These are phyloP conservation scores for Mortierella sp. DNA, from an alignment of 371 early-diverging fungal genomes.

Conservation along the genomic window DNA sequence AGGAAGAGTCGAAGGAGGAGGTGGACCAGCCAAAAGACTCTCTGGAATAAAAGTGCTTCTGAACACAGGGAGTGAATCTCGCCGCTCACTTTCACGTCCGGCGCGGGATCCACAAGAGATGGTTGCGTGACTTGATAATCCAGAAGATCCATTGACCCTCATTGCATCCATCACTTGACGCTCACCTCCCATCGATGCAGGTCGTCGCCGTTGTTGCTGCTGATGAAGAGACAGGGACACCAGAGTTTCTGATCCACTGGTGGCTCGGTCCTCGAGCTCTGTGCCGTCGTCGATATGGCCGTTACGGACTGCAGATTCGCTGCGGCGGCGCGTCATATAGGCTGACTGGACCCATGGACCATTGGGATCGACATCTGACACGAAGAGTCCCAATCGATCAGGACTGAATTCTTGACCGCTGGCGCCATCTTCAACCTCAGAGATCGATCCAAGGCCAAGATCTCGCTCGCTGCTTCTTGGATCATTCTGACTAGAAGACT, in stretches of 20 bases:
- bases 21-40: conserved; percentile 39
- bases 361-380: background rate
- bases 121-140: background rate
- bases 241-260: background rate
- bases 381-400: background rate
- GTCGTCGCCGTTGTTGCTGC: conserved; percentile 28
- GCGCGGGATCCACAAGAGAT: background rate
- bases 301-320: conserved; percentile 25
- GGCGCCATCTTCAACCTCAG: background rate
- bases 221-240: background rate
- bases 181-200: conserved; percentile 14
- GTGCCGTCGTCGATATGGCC: background rate
- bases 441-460: background rate
- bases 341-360: conserved; percentile 47
- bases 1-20: conserved; percentile 19
- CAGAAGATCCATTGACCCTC: background rate
- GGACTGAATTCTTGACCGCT: too few relatives aligned
- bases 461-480: background rate
- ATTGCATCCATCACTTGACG: conserved; percentile 7
- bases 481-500: background rate
- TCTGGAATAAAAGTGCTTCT: conserved; percentile 32
- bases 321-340: conserved; percentile 52
- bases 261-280: background rate
- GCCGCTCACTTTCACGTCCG: background rate
- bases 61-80: conserved; percentile 16